Evolutionary conservation across 2,329 filamentous ascomycete genomes (phyloP), one percentile per base, ranked within the genome.

Genomic region (Paecilomyces sp.): DNA sequence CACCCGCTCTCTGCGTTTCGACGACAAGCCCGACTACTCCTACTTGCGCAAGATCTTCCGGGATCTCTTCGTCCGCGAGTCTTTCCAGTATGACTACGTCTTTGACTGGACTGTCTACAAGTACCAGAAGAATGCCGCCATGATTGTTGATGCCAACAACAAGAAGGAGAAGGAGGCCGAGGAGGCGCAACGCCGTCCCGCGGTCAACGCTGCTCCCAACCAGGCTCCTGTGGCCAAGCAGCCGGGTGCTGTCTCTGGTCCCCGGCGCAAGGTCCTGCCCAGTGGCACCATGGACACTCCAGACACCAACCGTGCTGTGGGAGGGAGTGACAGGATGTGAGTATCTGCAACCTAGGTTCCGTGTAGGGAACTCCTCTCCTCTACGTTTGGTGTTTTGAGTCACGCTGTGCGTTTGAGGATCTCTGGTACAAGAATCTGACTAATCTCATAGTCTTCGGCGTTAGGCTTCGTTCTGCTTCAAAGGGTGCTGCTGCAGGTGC

Each of bases 31-130:
- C 47, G 94, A 99, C 79, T 99, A 99, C 83, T 97, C 92, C 67
- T 99, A 99, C 81, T 90, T 99, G 60, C 91, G 94, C 80, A 97
- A 97, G 88, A 97, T 99, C 81, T 99, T 99, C 91, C 92, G 94
- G 64, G 94, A 99, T 75, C 88, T 99, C 62, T 99, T 99, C 73
- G 94, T 99, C 68, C 92, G 94, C 64, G 94, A 97, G 79, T 94
- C 93, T 59, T 99, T 97, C 88, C 94, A 99, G 82, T 97, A 99
- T 78, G 94, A 99, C 80, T 97, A 99, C 71, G 94, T 99, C 70
- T 99, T 99, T 72, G 94, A 99, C 81, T 99, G 94, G 94, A 99
- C 94, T 62, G 94, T 97, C 72, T 97, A 97, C 87, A 97, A 97
- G 83, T 97, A 97, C 84, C 92, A 97, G 85, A 97, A 97, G 88